phyloP scores from a whole-genome alignment of 352 stramenopile species.

The Phytophthora melonis region DNA sequence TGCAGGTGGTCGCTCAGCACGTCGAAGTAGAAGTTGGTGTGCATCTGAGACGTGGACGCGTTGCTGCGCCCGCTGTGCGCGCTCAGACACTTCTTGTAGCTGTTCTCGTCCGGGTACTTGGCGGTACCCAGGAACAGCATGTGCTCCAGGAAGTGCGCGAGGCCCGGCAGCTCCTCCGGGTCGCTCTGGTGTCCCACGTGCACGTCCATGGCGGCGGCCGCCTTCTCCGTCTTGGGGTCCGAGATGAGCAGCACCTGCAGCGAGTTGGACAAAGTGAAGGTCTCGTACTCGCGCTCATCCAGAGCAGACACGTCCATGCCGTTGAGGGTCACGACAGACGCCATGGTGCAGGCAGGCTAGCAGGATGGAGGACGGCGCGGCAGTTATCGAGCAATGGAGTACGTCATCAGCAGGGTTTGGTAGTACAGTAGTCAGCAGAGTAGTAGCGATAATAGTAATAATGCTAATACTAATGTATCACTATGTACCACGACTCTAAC shows the following conservation, averaged over 20 bases:
- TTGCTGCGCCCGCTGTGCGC: constrained; percentile 95
- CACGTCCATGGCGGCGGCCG: constrained; percentile 95
- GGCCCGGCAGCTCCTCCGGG: constrained; percentile 83
- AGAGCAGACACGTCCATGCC: constrained; percentile 73
- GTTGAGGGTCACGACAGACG: constrained; percentile 47
- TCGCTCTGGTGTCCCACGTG: constrained; percentile 95
- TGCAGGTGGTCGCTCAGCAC: constrained; percentile 82
- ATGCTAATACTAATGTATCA: too few species aligned
- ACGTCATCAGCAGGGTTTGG: constrained; percentile 4
- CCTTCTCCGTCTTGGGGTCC: constrained; percentile 93
- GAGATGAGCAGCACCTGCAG: constrained; percentile 89
- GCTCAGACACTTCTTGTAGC: constrained; percentile 94
- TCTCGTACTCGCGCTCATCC: constrained; percentile 72
- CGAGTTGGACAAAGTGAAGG: constrained; percentile 56
- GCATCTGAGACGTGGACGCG: constrained; percentile 96
- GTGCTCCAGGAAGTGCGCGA: constrained; percentile 96
- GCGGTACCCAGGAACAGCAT: constrained; percentile 98
- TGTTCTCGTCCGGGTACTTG: constrained; percentile 97
- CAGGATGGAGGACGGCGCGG: too few species aligned
- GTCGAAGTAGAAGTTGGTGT: constrained; percentile 99
- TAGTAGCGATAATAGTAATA: too few species aligned
- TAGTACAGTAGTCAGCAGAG: too few species aligned
- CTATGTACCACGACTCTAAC: too few species aligned
- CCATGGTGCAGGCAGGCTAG: constrained; percentile 18
- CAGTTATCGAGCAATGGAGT: neutral